Percentiles rank a stretch among this genome's conserved stretches.
phyloP scores from a whole-genome alignment of 495 filamentous ascomycete genomes.

The Penicillium soppii region DNA sequence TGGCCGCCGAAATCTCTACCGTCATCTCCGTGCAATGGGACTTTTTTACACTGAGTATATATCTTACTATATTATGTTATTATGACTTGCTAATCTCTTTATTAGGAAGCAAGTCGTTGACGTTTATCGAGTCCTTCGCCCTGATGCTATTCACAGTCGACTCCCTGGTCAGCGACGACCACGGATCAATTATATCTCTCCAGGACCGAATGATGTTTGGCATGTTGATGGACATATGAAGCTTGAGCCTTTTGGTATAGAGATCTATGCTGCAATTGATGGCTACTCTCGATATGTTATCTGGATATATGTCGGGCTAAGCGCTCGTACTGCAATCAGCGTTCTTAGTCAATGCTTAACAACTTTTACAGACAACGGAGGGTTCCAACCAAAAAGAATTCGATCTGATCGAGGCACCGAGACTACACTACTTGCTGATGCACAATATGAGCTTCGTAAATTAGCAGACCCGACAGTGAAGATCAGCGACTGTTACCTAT shows the following conservation, averaged over 20 bases:
- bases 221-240: not conserved
- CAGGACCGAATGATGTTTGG: no score
- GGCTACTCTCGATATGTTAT: no score
- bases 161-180: not conserved
- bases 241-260: not conserved
- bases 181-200: not conserved
- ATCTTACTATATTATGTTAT: no score
- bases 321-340: no score
- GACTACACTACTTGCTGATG: not conserved
- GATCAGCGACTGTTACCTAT: no score
- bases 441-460: not conserved
- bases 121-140: not conserved
- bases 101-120: not conserved
- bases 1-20: not conserved
- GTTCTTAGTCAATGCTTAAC: no score
- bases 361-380: no score
- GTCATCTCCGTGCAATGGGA: no score
- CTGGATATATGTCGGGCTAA: no score
- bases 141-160: not conserved
- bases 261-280: not conserved
- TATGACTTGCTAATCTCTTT: no score
- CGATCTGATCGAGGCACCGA: not conserved
- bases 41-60: no score
- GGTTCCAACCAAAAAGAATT: no score
- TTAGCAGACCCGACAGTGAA: not conserved